phyloP scores from a whole-genome alignment of 495 filamentous ascomycete genomes.

The Hypoxylon intermedium region DNA sequence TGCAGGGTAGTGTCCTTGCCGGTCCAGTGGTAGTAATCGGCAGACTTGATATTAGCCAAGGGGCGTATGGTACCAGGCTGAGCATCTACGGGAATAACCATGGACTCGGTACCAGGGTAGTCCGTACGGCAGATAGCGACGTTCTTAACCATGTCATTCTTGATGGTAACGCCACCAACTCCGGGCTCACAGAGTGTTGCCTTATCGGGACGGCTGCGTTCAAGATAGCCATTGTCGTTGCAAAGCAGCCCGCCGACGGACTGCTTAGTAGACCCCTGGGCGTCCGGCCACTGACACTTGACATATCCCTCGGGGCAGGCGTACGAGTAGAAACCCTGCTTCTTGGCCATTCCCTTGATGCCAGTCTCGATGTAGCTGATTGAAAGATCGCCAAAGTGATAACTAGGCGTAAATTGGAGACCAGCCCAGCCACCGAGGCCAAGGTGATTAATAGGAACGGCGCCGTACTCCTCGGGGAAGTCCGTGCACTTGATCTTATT shows the following conservation, averaged over 20 bases:
- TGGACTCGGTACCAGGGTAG: constrained; percentile 88
- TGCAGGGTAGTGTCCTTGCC: constrained; percentile 82
- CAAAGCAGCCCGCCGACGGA: constrained; percentile 90
- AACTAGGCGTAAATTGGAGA: constrained; percentile 65
- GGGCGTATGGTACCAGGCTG: constrained; percentile 60
- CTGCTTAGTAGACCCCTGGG: constrained; percentile 83
- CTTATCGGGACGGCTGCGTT: constrained; percentile 72
- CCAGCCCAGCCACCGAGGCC: constrained; percentile 79
- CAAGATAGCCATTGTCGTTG: constrained; percentile 74
- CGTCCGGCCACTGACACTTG: constrained; percentile 87
- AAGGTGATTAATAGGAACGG: constrained; percentile 72
- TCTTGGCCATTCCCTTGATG: constrained; percentile 66
- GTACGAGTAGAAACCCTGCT: constrained; percentile 83
- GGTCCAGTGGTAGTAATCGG: constrained; percentile 77
- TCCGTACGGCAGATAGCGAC: constrained; percentile 92
- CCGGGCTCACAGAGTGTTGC: constrained; percentile 80
- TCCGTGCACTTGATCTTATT: constrained; percentile 71
- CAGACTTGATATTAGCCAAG: constrained; percentile 76
- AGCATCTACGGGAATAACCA: constrained; percentile 77
- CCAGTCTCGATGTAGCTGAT: constrained; percentile 67
- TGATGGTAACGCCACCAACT: constrained; percentile 69
- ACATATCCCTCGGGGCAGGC: constrained; percentile 90
- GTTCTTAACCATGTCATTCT: constrained; percentile 70
- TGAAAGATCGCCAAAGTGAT: constrained; percentile 41
- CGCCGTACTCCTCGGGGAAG: constrained; percentile 87